Evolutionary conservation across 2,329 filamentous ascomycete species (phyloP).

Genomic region (Xylariaceae sp.): DNA sequence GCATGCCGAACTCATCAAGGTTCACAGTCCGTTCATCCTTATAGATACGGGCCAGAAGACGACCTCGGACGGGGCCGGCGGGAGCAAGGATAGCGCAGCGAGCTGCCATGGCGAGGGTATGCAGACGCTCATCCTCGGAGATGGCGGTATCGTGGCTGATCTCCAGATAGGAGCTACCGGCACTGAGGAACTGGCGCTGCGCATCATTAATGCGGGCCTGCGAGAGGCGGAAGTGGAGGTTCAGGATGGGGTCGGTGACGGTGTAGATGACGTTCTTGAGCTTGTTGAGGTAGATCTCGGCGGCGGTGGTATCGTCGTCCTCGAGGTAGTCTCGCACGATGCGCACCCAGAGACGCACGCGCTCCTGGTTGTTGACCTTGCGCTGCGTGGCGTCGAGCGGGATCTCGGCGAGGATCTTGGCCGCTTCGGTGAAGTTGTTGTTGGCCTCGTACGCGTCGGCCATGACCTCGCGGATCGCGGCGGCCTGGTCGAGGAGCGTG

Average conservation of each 20-base stretch:
- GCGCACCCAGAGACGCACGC: constrained; percentile 82
- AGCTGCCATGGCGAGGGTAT: constrained; percentile 80
- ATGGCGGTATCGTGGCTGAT: constrained; percentile 73
- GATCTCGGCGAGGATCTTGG: constrained; percentile 73
- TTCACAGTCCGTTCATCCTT: constrained; percentile 80
- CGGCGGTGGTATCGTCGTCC: constrained; percentile 80
- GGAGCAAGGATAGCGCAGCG: constrained; percentile 90
- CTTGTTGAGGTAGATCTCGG: constrained; percentile 86
- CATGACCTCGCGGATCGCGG: constrained; percentile 70
- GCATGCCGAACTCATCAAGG: constrained; percentile 75
- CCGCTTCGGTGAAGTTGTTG: constrained; percentile 75
- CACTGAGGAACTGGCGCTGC: constrained; percentile 81
- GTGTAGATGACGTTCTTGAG: constrained; percentile 87
- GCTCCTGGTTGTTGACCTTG: constrained; percentile 73
- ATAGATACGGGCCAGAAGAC: constrained; percentile 77
- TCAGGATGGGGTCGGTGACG: constrained; percentile 66
- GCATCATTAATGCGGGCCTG: constrained; percentile 92
- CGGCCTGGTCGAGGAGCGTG: constrained; percentile 81
- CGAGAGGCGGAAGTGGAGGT: constrained; percentile 81
- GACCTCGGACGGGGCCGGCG: constrained; percentile 77
- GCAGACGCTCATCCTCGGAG: constrained; percentile 79
- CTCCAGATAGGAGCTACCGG: constrained; percentile 80
- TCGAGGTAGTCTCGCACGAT: constrained; percentile 94
- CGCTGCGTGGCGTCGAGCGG: constrained; percentile 86
- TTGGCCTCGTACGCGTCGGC: constrained; percentile 77